Base-by-base conservation (phyloP, 257 asterid genomes). In the Lycium ferocissimum region DNA sequence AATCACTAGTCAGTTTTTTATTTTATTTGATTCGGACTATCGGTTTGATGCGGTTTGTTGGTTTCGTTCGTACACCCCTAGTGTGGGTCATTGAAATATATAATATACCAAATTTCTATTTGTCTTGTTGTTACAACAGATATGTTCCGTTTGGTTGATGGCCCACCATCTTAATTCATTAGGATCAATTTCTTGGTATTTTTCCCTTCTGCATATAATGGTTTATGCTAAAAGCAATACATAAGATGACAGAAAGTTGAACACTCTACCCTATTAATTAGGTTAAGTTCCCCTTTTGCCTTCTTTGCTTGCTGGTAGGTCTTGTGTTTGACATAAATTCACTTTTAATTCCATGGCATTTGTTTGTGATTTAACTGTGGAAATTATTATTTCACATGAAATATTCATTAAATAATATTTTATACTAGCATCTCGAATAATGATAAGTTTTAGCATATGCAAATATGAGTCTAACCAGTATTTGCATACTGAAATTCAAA, bases 131-230 rank as follows among this genome's bases (percentile, higher is more conserved):
- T 76, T 76, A 33, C 20, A 49, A 76, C 4, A 20, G 20, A 76
- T 9, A 76, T 76, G 40, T 49, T 6, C 81, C 81, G 49, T 81
- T 71, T 20, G 38, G 22, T 85, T 81, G 59, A 49, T 72, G 88
- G 79, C 80, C 72, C 85, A 72, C 85, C 83, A 81, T 72, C 83
- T 62, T 61, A 58, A 71, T 85, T 81, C 7, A 53, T 65, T 67
- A 54, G 17, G 40, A 76, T 76, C 82, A 11, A 22, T 11, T 49
- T 45, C 6, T 33, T 20, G 9, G 61, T n/a, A 72, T 15, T 38
- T 20, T 35, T 3, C 22, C 9, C 37, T 62, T 40, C 37, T 6
- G 43, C 43, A 26, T 40, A 0, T 26, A 26, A 18, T 73, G 38
- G 18, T 45, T 75, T 26, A 0, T 47, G 18, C 61, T 51, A 75